phyloP scores from a whole-genome alignment of 805 yeast species.

The Barnettozyma californica region DNA sequence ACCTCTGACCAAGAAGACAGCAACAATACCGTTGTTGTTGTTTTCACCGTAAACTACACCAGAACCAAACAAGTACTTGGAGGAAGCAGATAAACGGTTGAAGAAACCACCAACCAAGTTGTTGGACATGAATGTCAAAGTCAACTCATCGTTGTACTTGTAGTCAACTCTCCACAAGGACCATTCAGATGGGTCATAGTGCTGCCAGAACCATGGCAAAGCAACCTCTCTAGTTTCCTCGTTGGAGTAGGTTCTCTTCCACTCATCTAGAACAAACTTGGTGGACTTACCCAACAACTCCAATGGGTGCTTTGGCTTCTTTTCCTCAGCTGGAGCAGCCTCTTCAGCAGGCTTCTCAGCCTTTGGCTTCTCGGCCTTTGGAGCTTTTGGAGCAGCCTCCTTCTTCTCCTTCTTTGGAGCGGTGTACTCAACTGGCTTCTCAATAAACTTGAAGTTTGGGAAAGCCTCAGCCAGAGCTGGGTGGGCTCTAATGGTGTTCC shows the following conservation, averaged over 20 bases:
- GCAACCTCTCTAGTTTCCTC: slow-evolving; percentile 94
- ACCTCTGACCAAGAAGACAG: slow-evolving; percentile 94
- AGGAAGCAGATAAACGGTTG: slow-evolving; percentile 87
- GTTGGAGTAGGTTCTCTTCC: slow-evolving; percentile 96
- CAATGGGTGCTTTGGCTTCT: slow-evolving; percentile 90
- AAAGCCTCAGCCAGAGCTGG: slow-evolving; percentile 44
- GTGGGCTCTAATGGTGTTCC: slow-evolving; percentile 43
- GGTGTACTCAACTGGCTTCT: slow-evolving; percentile 58
- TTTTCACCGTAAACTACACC: slow-evolving; percentile 96
- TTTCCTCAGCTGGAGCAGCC: slow-evolving; percentile 45
- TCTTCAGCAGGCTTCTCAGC: slow-evolving; percentile 35
- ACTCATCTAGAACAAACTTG: slow-evolving; percentile 71
- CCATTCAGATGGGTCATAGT: slow-evolving; percentile 89
- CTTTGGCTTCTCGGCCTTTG: slow-evolving; percentile 33
- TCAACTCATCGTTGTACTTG: slow-evolving; percentile 97
- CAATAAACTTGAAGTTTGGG: slow-evolving; percentile 52
- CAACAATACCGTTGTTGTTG: slow-evolving; percentile 96
- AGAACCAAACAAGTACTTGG: slow-evolving; percentile 91
- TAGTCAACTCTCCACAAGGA: slow-evolving; percentile 92
- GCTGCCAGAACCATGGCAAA: slow-evolving; percentile 97
- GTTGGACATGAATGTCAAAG: slow-evolving; percentile 96
- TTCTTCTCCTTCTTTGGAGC: slow-evolving; percentile 66
- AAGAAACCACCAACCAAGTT: slow-evolving; percentile 97
- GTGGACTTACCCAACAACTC: slow-evolving; percentile 72
- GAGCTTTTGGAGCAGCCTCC: slow-evolving; percentile 22